Percentiles rank a stretch among this genome's conserved stretches.
These are phyloP conservation scores for Boletus pseudo-olivaceus DNA, from an alignment of 768 basidiomycete species.

Conservation along the genomic window DNA sequence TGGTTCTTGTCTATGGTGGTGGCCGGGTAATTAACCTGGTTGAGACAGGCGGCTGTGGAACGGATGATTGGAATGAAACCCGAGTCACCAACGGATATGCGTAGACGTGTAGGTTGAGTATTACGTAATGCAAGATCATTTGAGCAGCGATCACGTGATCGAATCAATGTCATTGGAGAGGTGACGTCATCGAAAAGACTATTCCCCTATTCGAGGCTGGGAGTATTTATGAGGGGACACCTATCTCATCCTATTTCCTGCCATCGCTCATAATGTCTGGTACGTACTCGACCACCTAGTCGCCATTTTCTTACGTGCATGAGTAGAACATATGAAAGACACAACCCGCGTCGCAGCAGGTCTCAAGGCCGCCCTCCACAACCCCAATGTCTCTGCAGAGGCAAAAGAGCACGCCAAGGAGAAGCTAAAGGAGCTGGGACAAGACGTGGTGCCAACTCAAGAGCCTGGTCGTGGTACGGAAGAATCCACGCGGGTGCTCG, in stretches of 20 bases:
- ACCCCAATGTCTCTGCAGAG: conserved; percentile 53
- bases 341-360: conserved; percentile 50
- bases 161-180: not conserved
- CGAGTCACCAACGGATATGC: conserved; percentile 25
- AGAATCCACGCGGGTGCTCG: conserved; percentile 29
- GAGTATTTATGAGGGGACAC: not conserved
- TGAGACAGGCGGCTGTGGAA: conserved; percentile 48
- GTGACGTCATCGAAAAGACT: conserved; percentile 11
- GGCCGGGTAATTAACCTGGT: not conserved
- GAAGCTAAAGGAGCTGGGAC: conserved; percentile 41
- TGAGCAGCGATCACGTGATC: conserved; percentile 9
- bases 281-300: not conserved
- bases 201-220: conserved; percentile 9
- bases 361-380: conserved; percentile 55
- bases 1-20: not conserved
- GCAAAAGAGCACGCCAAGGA: conserved; percentile 49
- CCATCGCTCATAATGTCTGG: conserved; percentile 11
- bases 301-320: not conserved
- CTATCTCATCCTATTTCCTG: not conserved
- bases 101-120: conserved; percentile 23
- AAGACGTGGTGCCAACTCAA: conserved; percentile 8
- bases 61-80: conserved; percentile 54
- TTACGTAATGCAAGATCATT: conserved; percentile 2
- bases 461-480: not conserved
- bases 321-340: conserved; percentile 36